phyloP scores from a whole-genome alignment of 768 basidiomycete species.

The Terana coerulea region DNA sequence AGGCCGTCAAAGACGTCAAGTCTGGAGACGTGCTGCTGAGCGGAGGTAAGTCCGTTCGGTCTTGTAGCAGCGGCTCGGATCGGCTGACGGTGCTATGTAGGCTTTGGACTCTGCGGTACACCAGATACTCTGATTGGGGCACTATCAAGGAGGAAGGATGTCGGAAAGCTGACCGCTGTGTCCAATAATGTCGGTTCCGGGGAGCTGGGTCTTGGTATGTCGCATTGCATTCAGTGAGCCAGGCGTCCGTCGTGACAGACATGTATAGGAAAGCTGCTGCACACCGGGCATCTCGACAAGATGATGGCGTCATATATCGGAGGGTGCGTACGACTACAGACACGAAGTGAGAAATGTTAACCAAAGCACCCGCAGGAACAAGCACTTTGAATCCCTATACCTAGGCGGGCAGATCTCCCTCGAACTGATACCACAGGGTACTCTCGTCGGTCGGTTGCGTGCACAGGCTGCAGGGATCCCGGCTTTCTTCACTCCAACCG shows the following conservation, averaged over 20 bases:
- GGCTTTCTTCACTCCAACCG: slow-evolving; percentile 92
- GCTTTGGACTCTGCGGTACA: slow-evolving; percentile 87
- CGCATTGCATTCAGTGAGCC: neutral
- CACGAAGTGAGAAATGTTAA: too few relatives aligned
- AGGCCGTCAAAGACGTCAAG: slow-evolving; percentile 80
- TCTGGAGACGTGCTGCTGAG: slow-evolving; percentile 76
- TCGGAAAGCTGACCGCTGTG: slow-evolving; percentile 74
- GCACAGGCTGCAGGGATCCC: slow-evolving; percentile 90
- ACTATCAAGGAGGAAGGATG: slow-evolving; percentile 66
- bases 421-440: slow-evolving; percentile 91
- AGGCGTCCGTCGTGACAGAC: neutral
- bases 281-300: slow-evolving; percentile 72
- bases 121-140: slow-evolving; percentile 89
- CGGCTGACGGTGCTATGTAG: too few relatives aligned
- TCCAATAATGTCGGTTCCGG: slow-evolving; percentile 85
- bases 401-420: slow-evolving; percentile 77
- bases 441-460: slow-evolving; percentile 82
- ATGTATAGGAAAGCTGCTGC: slow-evolving; percentile 70
- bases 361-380: slow-evolving; percentile 51
- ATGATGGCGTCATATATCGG: slow-evolving; percentile 90
- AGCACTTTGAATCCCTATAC: slow-evolving; percentile 79
- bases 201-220: slow-evolving; percentile 64
- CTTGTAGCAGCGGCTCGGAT: neutral
- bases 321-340: slow-evolving; percentile 41
- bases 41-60: slow-evolving; percentile 71